phyloP scores from a whole-genome alignment of 169 alveolate genomes.

The Cryptosporidium felis region DNA sequence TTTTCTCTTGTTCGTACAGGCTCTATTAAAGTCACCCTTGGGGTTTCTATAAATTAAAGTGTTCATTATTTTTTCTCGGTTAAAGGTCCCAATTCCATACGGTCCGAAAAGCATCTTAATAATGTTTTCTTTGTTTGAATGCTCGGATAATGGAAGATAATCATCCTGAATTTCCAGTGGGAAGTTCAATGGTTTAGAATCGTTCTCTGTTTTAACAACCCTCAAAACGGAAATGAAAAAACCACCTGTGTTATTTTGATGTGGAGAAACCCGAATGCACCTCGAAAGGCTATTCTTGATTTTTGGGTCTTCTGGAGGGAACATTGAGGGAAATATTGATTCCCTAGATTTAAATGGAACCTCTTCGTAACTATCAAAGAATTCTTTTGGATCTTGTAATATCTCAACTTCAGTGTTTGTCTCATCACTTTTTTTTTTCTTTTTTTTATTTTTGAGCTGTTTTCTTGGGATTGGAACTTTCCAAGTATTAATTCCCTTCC shows the following conservation, averaged over 20 bases:
- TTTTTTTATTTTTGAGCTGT: slow-evolving; percentile 44
- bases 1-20: slow-evolving; percentile 4
- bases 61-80: slow-evolving; percentile 3
- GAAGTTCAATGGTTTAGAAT: neutral
- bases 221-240: slow-evolving; percentile 87
- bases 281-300: slow-evolving; percentile 75
- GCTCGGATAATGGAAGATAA: slow-evolving; percentile 1
- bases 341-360: slow-evolving; percentile 74
- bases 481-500: slow-evolving; percentile 77
- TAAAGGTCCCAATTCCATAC: slow-evolving; percentile 13
- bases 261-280: slow-evolving; percentile 90
- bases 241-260: slow-evolving; percentile 91
- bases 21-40: slow-evolving; percentile 64
- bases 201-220: slow-evolving; percentile 51
- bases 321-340: slow-evolving; percentile 74
- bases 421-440: slow-evolving; percentile 74
- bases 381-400: slow-evolving; percentile 49
- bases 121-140: slow-evolving; percentile 21
- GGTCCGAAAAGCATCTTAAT: slow-evolving; percentile 25
- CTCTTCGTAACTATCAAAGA: slow-evolving; percentile 73
- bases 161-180: slow-evolving; percentile 31
- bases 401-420: slow-evolving; percentile 7
- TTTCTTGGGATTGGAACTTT: slow-evolving; percentile 73
- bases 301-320: slow-evolving; percentile 77
- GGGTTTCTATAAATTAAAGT: slow-evolving; percentile 60